These are phyloP conservation scores for Torrubiellomyces zombiae DNA, from an alignment of 2,329 filamentous ascomycete species.

Conservation along the genomic window DNA sequence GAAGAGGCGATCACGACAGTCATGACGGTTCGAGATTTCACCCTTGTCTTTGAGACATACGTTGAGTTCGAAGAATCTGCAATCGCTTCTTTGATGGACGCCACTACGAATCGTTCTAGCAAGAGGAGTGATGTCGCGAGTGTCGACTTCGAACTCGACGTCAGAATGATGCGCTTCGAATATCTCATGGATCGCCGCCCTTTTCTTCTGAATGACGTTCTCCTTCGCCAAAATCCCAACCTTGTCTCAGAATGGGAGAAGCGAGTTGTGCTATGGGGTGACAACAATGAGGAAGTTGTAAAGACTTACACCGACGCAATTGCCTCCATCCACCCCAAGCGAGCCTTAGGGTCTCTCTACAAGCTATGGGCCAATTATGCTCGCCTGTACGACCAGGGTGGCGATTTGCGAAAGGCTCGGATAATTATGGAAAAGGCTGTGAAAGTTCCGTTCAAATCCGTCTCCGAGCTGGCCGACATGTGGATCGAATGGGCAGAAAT, in stretches of 20 bases:
- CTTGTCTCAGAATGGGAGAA: slow-evolving; percentile 97
- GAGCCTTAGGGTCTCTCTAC: slow-evolving; percentile 82
- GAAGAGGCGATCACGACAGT: slow-evolving; percentile 95
- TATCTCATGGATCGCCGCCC: slow-evolving; percentile 93
- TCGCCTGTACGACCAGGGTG: slow-evolving; percentile 85
- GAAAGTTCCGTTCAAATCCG: slow-evolving; percentile 94
- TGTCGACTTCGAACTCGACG: slow-evolving; percentile 85
- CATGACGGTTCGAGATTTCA: slow-evolving; percentile 97
- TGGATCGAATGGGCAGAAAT: slow-evolving; percentile 99
- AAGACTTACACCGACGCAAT: slow-evolving; percentile 93
- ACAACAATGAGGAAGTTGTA: slow-evolving; percentile 80
- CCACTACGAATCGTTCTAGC: slow-evolving; percentile 62
- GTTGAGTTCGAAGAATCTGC: slow-evolving; percentile 94
- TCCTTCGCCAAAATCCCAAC: slow-evolving; percentile 88
- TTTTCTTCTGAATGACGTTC: slow-evolving; percentile 90
- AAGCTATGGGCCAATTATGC: slow-evolving; percentile 94
- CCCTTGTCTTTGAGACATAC: slow-evolving; percentile 89
- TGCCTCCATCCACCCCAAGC: slow-evolving; percentile 82
- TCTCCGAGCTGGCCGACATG: slow-evolving; percentile 92
- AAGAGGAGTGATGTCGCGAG: slow-evolving; percentile 64
- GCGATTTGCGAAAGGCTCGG: slow-evolving; percentile 68
- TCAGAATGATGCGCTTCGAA: slow-evolving; percentile 95
- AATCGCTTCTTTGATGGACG: slow-evolving; percentile 80
- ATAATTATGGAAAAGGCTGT: slow-evolving; percentile 96
- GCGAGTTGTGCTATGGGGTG: slow-evolving; percentile 83